Conservation (phyloP, 2,329 filamentous ascomycete genomes). For the Colletotrichum brevisporum region DNA sequence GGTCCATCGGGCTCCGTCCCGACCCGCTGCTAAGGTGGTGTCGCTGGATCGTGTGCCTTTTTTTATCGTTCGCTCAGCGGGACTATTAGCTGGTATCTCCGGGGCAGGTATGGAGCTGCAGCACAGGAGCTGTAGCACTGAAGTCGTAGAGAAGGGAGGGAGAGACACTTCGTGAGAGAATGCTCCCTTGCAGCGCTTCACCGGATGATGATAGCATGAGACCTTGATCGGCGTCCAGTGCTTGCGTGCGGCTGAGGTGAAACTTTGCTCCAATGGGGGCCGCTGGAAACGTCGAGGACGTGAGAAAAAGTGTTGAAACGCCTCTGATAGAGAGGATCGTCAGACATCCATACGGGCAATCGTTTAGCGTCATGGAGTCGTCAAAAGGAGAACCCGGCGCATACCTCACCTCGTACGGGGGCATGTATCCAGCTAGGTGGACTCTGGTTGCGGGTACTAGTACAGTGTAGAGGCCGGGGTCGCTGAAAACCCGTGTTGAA, state of each 20-base stretch:
- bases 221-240: not conserved
- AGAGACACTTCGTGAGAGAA: not conserved
- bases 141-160: not conserved
- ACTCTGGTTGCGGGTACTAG: too few relatives aligned
- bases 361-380: not conserved
- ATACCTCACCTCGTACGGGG: not conserved
- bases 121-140: too few relatives aligned
- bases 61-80: too few relatives aligned
- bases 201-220: not conserved
- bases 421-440: not conserved
- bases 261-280: not conserved
- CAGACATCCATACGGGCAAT: conserved; percentile 19
- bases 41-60: conserved; percentile 12
- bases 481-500: conserved; percentile 1
- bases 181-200: not conserved
- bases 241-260: not conserved
- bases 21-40: conserved; percentile 30
- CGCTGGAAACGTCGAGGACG: not conserved
- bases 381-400: conserved; percentile 15
- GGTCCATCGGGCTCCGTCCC: conserved; percentile 23
- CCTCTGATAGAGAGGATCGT: conserved; percentile 26
- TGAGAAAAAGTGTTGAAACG: conserved; percentile 7
- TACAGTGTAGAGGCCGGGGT: too few relatives aligned
- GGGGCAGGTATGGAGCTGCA: not conserved
- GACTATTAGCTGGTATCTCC: not conserved